Percentiles rank a stretch among this genome's conserved stretches.
phyloP scores from a whole-genome alignment of 257 asterid species.

The Henckelia pumila region DNA sequence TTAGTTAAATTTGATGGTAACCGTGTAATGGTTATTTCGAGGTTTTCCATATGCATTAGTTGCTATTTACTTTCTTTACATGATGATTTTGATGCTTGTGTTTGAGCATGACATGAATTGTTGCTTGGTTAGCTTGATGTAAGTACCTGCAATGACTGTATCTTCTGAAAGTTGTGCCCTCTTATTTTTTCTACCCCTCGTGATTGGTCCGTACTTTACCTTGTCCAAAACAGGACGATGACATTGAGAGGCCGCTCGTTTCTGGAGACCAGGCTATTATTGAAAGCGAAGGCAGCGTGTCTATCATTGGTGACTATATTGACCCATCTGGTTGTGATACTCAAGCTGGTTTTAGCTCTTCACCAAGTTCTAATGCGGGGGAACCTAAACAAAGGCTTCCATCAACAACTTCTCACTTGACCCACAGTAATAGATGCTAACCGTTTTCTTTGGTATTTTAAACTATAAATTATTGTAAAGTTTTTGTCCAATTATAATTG shows the following conservation, averaged over 20 bases:
- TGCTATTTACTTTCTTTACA: no score
- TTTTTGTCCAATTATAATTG: neutral
- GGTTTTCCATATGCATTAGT: no score
- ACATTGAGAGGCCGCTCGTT: conserved; percentile 81
- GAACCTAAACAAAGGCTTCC: conserved; percentile 49
- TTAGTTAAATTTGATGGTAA: no score
- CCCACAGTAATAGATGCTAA: conserved; percentile 50
- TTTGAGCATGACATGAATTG: neutral
- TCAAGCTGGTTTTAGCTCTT: conserved; percentile 39
- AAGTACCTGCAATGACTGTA: neutral
- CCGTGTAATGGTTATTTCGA: no score
- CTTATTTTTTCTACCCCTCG: conserved; percentile 3
- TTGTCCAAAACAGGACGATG: conserved; percentile 61
- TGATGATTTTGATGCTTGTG: neutral
- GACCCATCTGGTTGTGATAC: conserved; percentile 43
- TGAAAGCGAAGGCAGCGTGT: conserved; percentile 46
- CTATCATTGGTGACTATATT: conserved; percentile 35
- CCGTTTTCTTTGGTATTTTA: conserved; percentile 19
- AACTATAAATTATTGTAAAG: neutral
- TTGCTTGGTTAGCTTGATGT: neutral
- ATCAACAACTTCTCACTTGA: conserved; percentile 50
- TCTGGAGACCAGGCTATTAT: conserved; percentile 50
- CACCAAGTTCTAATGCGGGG: conserved; percentile 42
- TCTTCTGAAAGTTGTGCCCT: neutral
- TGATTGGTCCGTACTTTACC: conserved; percentile 24